Evolutionary conservation across 1,284 basidiomycete species (phyloP).

Genomic region (Flammula alnicola): DNA sequence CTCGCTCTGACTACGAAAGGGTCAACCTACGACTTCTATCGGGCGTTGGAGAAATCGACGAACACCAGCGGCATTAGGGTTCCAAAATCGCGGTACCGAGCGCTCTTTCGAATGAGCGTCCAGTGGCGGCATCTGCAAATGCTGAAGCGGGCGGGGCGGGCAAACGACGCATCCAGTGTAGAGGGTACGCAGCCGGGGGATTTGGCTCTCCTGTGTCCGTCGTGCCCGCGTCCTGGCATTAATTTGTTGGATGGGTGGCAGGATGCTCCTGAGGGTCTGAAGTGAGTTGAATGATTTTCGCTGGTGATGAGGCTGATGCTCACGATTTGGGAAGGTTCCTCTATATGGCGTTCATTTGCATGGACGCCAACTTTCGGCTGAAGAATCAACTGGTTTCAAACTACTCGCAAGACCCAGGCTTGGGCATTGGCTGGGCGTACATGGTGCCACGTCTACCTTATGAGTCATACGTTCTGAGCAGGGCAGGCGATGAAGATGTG

Average conservation of each 20-base stretch:
- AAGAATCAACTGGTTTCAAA: conserved; percentile 16
- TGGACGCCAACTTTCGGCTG: conserved; percentile 12
- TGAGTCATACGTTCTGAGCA: conserved; percentile 7
- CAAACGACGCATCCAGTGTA: conserved; percentile 25
- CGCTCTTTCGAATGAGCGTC: conserved; percentile 23
- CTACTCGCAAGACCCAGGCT: conserved; percentile 11
- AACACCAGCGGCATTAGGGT: conserved; percentile 4
- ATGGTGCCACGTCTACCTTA: conserved; percentile 7
- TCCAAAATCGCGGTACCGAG: conserved; percentile 18
- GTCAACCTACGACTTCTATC: conserved; percentile 17
- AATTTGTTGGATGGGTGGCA: conserved; percentile 29
- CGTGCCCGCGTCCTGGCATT: conserved; percentile 29
- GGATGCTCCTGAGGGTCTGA: conserved; percentile 3
- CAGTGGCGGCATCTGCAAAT: conserved; percentile 30
- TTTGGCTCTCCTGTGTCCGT: conserved; percentile 29
- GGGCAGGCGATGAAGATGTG: conserved; percentile 12
- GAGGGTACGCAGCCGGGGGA: conserved; percentile 24
- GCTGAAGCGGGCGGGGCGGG: conserved; percentile 29
- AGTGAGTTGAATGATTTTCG: conserved; percentile 9
- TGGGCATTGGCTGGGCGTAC: conserved; percentile 14
- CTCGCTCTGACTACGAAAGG: conserved; percentile 12
- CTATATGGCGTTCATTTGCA: conserved; percentile 1
- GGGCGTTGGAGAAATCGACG: conserved; percentile 6
- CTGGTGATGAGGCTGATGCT: too few species aligned
- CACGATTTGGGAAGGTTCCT: conserved; percentile 11